Conservation (phyloP, 371 early-diverging fungal genomes). For the Mucor sp. region DNA sequence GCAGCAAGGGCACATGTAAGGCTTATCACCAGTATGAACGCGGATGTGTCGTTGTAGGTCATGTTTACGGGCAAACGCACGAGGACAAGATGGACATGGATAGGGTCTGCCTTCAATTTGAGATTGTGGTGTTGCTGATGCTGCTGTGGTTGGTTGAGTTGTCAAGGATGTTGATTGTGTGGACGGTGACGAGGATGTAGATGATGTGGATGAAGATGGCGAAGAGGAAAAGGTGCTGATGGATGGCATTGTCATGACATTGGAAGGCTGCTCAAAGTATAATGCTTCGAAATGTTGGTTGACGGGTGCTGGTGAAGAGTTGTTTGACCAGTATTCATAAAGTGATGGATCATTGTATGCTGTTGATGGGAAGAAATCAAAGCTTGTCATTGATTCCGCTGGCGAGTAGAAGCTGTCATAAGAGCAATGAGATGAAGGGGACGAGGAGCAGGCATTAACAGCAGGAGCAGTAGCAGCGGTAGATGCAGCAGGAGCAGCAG, state of each 20-base stretch:
- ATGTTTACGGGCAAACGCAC: slow-evolving; percentile 65
- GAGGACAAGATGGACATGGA: slow-evolving; percentile 13
- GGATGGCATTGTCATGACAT: background rate
- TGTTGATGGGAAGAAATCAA: background rate
- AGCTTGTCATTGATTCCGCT: background rate
- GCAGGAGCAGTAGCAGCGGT: background rate
- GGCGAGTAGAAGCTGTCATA: background rate
- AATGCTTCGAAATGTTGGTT: background rate
- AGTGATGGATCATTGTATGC: background rate
- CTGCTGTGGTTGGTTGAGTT: background rate
- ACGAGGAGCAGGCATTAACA: background rate
- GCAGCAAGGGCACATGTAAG: slow-evolving; percentile 61
- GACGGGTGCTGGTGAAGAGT: background rate
- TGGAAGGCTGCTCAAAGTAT: background rate
- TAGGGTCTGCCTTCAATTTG: slow-evolving; percentile 12
- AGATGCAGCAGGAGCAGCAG: background rate
- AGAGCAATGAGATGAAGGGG: background rate
- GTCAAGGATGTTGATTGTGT: background rate
- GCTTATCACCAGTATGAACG: slow-evolving; percentile 70
- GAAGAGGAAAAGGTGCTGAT: background rate
- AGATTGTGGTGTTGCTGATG: background rate
- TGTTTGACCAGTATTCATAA: background rate
- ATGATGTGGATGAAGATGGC: background rate
- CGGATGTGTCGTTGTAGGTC: slow-evolving; percentile 70
- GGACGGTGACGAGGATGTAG: background rate